Percentiles rank a stretch among this genome's conserved stretches.
phyloP scores from a whole-genome alignment of 495 filamentous ascomycete species.

The Lophiotrema nucula region DNA sequence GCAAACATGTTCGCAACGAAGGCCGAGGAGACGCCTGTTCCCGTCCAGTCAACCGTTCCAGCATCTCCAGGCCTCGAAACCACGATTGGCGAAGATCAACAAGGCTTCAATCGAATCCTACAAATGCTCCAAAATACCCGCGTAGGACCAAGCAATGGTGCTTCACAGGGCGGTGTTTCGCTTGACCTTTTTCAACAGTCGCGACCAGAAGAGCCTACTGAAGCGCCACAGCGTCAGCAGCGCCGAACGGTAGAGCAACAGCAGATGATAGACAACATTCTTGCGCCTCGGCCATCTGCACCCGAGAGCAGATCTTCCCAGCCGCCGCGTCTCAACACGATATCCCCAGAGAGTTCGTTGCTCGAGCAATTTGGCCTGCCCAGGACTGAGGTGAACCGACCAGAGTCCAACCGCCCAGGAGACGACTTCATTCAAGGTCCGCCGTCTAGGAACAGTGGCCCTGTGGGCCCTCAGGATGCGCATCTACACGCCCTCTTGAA shows the following conservation, averaged over 20 bases:
- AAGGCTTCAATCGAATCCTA: conserved; percentile 85
- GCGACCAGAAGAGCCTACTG: conserved; percentile 6
- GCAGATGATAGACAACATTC: conserved; percentile 22
- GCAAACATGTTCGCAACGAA: conserved; percentile 73
- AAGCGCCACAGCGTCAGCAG: conserved; percentile 8
- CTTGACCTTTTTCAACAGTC: conserved; percentile 12
- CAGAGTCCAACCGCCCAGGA: conserved; percentile 25
- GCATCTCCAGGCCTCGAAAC: conserved; percentile 37
- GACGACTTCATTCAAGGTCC: conserved; percentile 28
- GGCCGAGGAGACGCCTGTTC: conserved; percentile 52
- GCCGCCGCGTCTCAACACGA: conserved; percentile 12
- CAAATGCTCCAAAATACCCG: conserved; percentile 68
- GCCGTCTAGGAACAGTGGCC: conserved; percentile 23
- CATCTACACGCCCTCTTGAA: conserved; percentile 19
- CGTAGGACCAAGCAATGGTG: conserved; percentile 29
- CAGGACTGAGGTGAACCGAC: no score
- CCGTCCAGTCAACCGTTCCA: conserved; percentile 31
- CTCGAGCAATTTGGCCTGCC: conserved; percentile 23
- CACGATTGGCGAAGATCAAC: conserved; percentile 71
- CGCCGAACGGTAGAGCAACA: conserved; percentile 30
- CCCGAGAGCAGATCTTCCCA: conserved; percentile 15
- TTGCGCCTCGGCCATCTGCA: conserved; percentile 19
- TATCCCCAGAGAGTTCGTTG: conserved; percentile 22
- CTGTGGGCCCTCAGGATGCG: conserved; percentile 32
- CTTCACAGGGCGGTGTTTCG: conserved; percentile 14